Evolutionary conservation across 2,329 filamentous ascomycete species (phyloP).

Genomic region (Claviceps fusiformis): DNA sequence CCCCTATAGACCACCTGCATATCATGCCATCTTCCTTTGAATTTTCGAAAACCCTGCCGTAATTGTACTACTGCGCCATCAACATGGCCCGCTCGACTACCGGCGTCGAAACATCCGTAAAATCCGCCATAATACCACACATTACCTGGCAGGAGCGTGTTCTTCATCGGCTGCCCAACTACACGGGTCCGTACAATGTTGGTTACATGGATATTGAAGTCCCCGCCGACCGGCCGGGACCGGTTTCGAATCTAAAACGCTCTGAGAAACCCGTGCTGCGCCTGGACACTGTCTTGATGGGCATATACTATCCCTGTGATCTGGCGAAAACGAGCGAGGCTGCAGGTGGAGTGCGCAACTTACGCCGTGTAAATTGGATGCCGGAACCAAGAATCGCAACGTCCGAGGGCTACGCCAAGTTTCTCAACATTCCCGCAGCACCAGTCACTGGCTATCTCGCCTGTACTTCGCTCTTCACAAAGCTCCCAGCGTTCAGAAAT

Average conservation of each 20-base stretch:
- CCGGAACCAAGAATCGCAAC: conserved; percentile 41
- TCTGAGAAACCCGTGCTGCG: conserved; percentile 25
- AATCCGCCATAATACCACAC: conserved; percentile 14
- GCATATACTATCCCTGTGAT: conserved; percentile 50
- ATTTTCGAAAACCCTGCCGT: neutral
- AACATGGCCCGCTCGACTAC: conserved; percentile 2
- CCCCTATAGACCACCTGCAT: neutral
- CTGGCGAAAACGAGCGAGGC: conserved; percentile 14
- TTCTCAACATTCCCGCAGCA: conserved; percentile 36
- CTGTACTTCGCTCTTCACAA: conserved; percentile 48
- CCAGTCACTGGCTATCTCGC: conserved; percentile 39
- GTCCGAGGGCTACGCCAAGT: conserved; percentile 48
- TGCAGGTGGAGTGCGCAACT: conserved; percentile 21
- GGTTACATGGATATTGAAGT: conserved; percentile 56
- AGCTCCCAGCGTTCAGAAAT: conserved; percentile 50
- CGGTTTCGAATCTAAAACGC: conserved; percentile 27
- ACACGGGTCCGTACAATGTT: conserved; percentile 53
- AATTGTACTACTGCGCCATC: neutral
- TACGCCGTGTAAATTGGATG: conserved; percentile 47
- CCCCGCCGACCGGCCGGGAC: conserved; percentile 30
- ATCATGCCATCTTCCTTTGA: neutral
- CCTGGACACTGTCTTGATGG: conserved; percentile 45
- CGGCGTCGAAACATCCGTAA: conserved; percentile 1
- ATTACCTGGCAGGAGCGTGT: conserved; percentile 24
- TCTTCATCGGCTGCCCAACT: conserved; percentile 39